Percentiles rank a stretch among this genome's conserved stretches.
Conservation (phyloP, 495 filamentous ascomycete genomes). For the Penicillium fimorum region DNA sequence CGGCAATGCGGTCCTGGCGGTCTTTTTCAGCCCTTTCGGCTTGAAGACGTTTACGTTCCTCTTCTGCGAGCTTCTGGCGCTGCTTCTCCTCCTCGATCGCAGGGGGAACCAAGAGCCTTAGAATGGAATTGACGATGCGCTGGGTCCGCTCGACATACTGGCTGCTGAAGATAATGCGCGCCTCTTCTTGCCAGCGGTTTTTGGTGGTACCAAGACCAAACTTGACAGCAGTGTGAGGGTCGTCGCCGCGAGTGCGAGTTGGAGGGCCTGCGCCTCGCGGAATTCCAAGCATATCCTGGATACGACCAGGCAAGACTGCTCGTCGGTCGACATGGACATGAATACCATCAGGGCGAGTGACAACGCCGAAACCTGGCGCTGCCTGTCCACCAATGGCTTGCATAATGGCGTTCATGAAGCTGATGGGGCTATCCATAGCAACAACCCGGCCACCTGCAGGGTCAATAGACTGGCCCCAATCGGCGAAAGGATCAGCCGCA, state of each 20-base stretch:
- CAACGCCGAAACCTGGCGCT: slow-evolving; percentile 50
- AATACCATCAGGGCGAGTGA: slow-evolving; percentile 58
- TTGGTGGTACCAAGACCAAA: slow-evolving; percentile 69
- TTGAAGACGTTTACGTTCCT: slow-evolving; percentile 48
- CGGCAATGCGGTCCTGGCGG: slow-evolving; percentile 47
- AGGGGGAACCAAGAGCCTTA: slow-evolving; percentile 74
- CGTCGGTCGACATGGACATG: slow-evolving; percentile 55
- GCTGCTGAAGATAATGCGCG: slow-evolving; percentile 75
- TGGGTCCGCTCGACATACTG: slow-evolving; percentile 67
- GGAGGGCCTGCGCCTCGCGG: slow-evolving; percentile 45
- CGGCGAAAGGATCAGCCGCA: slow-evolving; percentile 40
- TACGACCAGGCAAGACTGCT: slow-evolving; percentile 50
- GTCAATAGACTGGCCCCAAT: slow-evolving; percentile 60
- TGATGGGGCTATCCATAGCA: slow-evolving; percentile 59
- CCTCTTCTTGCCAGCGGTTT: slow-evolving; percentile 86
- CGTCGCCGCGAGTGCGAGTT: slow-evolving; percentile 47
- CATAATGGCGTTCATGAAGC: slow-evolving; percentile 61
- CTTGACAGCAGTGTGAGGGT: slow-evolving; percentile 63
- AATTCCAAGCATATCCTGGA: slow-evolving; percentile 58
- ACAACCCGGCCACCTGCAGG: slow-evolving; percentile 45
- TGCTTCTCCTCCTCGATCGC: slow-evolving; percentile 75
- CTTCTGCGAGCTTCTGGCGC: slow-evolving; percentile 49
- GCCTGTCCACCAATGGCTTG: slow-evolving; percentile 54
- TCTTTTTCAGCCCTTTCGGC: slow-evolving; percentile 51
- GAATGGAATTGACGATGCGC: slow-evolving; percentile 68